These are phyloP conservation scores for Starmerella sirachaensis DNA, from an alignment of 805 yeast genomes.

Conservation along the genomic window DNA sequence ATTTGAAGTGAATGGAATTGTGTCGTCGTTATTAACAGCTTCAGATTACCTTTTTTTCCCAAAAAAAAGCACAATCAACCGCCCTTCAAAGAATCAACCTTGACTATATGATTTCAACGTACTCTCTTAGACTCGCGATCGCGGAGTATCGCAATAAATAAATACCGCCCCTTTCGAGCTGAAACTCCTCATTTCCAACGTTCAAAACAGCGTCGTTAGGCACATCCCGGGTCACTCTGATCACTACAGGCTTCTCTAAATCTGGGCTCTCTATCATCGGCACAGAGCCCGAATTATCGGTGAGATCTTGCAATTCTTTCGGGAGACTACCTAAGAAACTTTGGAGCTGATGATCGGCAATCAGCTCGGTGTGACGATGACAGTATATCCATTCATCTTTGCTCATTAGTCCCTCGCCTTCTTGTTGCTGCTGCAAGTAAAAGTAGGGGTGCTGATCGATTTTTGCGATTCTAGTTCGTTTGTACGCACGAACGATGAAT, in stretches of 20 bases:
- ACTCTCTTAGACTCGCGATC: conserved; percentile 24
- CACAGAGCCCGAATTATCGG: conserved; percentile 49
- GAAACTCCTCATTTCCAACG: conserved; percentile 40
- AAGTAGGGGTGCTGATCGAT: conserved; percentile 58
- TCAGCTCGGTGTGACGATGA: conserved; percentile 45
- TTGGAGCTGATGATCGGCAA: conserved; percentile 52
- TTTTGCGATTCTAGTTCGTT: conserved; percentile 60
- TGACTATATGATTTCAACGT: conserved; percentile 17
- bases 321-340: conserved; percentile 63
- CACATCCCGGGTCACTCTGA: conserved; percentile 37
- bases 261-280: conserved; percentile 73
- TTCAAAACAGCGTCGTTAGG: conserved; percentile 31
- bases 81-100: no score
- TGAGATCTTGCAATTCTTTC: conserved; percentile 52
- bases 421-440: conserved; percentile 28
- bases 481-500: conserved; percentile 66
- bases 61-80: no score
- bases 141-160: conserved; percentile 62
- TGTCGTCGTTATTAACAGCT: no score
- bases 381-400: conserved; percentile 19
- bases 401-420: conserved; percentile 11
- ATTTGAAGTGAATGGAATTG: no score
- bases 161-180: conserved; percentile 49
- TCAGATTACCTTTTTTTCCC: no score
- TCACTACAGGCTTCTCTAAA: conserved; percentile 62